phyloP scores from a whole-genome alignment of 768 basidiomycete species.

The Hericium coralloides region DNA sequence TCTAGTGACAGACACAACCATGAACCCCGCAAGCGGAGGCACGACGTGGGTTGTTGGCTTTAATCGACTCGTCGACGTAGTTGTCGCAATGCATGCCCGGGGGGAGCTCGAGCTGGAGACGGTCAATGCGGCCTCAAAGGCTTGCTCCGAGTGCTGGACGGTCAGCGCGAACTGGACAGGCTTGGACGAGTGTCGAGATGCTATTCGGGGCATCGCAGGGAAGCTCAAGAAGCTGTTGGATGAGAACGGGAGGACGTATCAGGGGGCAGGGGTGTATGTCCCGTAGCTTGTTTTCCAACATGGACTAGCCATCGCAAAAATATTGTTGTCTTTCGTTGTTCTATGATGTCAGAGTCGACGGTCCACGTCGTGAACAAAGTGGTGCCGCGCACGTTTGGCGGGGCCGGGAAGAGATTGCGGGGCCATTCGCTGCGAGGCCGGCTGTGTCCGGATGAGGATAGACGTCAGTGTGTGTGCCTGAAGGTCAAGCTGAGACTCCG shows the following conservation, averaged over 20 bases:
- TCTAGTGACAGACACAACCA: conserved; percentile 65
- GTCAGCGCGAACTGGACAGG: conserved; percentile 61
- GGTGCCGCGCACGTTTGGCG: too few relatives aligned
- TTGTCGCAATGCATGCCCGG: conserved; percentile 59
- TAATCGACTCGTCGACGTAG: conserved; percentile 58
- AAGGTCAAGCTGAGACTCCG: too few relatives aligned
- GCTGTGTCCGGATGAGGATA: too few relatives aligned
- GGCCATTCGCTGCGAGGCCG: too few relatives aligned
- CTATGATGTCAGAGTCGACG: too few relatives aligned
- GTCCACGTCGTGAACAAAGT: too few relatives aligned
- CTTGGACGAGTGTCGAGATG: conserved; percentile 53
- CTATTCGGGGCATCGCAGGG: conserved; percentile 49
- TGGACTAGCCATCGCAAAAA: not conserved
- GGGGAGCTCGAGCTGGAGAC: conserved; percentile 72
- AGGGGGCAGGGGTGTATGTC: conserved; percentile 29
- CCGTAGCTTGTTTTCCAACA: conserved; percentile 12
- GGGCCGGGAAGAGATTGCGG: too few relatives aligned
- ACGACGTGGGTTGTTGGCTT: conserved; percentile 61
- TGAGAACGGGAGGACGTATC: conserved; percentile 39
- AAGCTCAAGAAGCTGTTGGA: conserved; percentile 52
- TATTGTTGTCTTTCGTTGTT: too few relatives aligned
- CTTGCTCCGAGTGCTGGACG: conserved; percentile 78
- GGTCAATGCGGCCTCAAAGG: conserved; percentile 55
- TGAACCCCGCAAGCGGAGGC: conserved; percentile 47
- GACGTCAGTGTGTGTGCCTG: too few relatives aligned